These are phyloP conservation scores for Vitis hybrid DNA, from an alignment of 177 flowering plant species.

Conservation along the genomic window DNA sequence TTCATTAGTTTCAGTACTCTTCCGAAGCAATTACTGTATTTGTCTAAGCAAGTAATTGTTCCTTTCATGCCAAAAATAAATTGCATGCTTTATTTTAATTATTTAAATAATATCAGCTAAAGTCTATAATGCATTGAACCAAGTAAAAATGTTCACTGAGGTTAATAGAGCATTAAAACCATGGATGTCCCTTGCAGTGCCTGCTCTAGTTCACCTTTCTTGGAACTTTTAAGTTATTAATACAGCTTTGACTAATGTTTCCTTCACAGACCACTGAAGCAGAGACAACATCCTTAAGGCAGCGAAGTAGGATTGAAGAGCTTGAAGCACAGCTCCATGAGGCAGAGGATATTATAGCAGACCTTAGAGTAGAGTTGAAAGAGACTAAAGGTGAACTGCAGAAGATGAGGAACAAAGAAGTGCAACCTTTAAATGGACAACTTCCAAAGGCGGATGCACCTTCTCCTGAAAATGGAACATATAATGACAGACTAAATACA, in stretches of 20 bases:
- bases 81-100: no score
- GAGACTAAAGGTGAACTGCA: slow-evolving; percentile 47
- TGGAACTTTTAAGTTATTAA: not conserved
- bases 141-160: no score
- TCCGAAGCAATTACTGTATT: no score
- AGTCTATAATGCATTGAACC: no score
- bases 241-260: slow-evolving; percentile 1
- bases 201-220: not conserved
- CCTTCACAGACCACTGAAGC: slow-evolving; percentile 39
- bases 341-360: slow-evolving; percentile 72
- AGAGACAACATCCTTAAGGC: slow-evolving; percentile 27
- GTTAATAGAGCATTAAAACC: not conserved
- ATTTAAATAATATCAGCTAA: no score
- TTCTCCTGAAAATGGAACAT: slow-evolving; percentile 14
- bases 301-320: slow-evolving; percentile 33
- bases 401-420: slow-evolving; percentile 26
- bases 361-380: slow-evolving; percentile 66
- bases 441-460: slow-evolving; percentile 8
- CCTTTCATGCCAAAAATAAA: no score
- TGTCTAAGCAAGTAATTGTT: no score
- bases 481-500: slow-evolving; percentile 13
- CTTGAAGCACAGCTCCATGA: slow-evolving; percentile 57
- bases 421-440: slow-evolving; percentile 21
- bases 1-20: no score
- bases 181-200: not conserved